These are phyloP conservation scores for Daucus carota DNA, from an alignment of 129 eudicot genomes.

Conservation along the genomic window DNA sequence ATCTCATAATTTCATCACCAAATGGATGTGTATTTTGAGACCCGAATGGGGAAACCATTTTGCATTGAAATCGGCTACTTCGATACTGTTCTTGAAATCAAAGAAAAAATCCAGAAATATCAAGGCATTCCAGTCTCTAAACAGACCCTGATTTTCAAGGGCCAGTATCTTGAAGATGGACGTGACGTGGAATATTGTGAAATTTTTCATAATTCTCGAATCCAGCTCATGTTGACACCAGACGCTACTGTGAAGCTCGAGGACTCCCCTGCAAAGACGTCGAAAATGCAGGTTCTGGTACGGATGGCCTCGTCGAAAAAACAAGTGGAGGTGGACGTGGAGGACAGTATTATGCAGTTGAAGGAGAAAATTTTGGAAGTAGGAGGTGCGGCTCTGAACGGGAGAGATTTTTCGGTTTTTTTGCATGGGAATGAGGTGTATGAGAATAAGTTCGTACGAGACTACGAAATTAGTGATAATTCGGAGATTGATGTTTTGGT, in stretches of 20 bases:
- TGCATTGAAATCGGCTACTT: conserved; percentile 71
- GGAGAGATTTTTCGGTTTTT: conserved; percentile 17
- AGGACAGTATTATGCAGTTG: conserved; percentile 29
- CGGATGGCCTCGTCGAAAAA: conserved; percentile 25
- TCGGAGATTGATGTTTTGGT: conserved; percentile 43
- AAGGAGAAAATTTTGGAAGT: conserved; percentile 48
- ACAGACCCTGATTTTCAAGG: conserved; percentile 59
- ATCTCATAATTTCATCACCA: background rate
- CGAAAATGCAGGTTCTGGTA: conserved; percentile 28
- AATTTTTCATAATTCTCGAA: conserved; percentile 41
- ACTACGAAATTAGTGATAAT: conserved; percentile 36
- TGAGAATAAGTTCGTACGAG: conserved; percentile 34
- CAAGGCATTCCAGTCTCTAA: conserved; percentile 47
- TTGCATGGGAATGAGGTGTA: conserved; percentile 43
- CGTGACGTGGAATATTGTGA: conserved; percentile 47
- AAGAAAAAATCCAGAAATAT: conserved; percentile 57
- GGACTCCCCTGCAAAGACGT: conserved; percentile 11
- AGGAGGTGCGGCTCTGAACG: conserved; percentile 28
- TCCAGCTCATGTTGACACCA: conserved; percentile 29
- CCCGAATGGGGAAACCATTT: conserved; percentile 41
- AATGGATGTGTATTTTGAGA: conserved; percentile 63
- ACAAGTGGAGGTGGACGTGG: conserved; percentile 29
- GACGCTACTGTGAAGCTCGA: conserved; percentile 12
- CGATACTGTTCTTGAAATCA: conserved; percentile 64
- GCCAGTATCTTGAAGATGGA: conserved; percentile 45